Conservation (phyloP, 371 early-diverging fungal genomes). For the Lichtheimia ramosa region DNA sequence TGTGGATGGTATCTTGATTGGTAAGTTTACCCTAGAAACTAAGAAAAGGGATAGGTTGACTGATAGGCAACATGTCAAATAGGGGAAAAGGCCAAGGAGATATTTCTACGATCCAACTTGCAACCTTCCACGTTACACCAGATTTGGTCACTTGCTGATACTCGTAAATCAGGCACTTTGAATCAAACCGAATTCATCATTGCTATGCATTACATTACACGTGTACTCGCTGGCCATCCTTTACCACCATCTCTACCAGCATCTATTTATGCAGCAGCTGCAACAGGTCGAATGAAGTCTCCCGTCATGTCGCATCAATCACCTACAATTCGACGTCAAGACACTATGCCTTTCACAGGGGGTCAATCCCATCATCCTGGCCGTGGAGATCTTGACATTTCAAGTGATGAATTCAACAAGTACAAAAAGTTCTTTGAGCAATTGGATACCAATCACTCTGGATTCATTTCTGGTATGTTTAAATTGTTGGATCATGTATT, state of each 20-base stretch:
- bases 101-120: slow-evolving; percentile 54
- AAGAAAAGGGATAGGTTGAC: not conserved
- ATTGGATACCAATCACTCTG: slow-evolving; percentile 29
- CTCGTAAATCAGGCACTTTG: slow-evolving; percentile 64
- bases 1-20: slow-evolving; percentile 64
- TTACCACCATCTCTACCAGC: slow-evolving; percentile 64
- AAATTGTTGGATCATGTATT: too few species aligned
- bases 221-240: slow-evolving; percentile 62
- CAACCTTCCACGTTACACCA: slow-evolving; percentile 46
- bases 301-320: slow-evolving; percentile 20
- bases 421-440: slow-evolving; percentile 33
- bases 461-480: slow-evolving; percentile 29
- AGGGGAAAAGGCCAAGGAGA: slow-evolving; percentile 50
- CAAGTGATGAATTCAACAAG: slow-evolving; percentile 28
- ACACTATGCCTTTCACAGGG: slow-evolving; percentile 7
- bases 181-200: slow-evolving; percentile 77
- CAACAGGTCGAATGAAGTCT: slow-evolving; percentile 39
- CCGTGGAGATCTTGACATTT: slow-evolving; percentile 22
- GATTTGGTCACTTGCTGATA: slow-evolving; percentile 72
- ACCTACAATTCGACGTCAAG: slow-evolving; percentile 15
- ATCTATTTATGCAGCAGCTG: slow-evolving; percentile 57
- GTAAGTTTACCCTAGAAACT: slow-evolving; percentile 25
- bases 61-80: slow-evolving; percentile 3
- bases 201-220: slow-evolving; percentile 79
- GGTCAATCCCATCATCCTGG: slow-evolving; percentile 11